phyloP scores from a whole-genome alignment of 345 rosid species.

The Sisymbrium altissimum region DNA sequence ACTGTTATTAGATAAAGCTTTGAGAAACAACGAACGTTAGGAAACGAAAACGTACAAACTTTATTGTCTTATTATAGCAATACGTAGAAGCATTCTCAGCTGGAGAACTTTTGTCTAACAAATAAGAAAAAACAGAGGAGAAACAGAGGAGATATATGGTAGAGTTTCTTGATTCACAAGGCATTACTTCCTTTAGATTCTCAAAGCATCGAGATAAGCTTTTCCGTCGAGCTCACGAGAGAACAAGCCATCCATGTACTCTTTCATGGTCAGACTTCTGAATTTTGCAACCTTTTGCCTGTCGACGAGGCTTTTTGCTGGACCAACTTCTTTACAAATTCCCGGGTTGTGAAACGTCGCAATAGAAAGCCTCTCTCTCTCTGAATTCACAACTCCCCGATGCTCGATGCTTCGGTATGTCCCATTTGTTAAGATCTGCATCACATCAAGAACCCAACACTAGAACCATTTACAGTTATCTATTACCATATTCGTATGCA shows the following conservation, averaged over 20 bases:
- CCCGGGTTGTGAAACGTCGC: slow-evolving; percentile 31
- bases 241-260: slow-evolving; percentile 18
- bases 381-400: slow-evolving; percentile 35
- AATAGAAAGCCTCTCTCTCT: slow-evolving; percentile 39
- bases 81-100: slow-evolving; percentile 9
- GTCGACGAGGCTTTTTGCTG: slow-evolving; percentile 23
- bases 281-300: slow-evolving; percentile 22
- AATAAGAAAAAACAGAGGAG: not conserved
- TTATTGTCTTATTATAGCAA: not conserved
- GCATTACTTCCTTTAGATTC: slow-evolving; percentile 10
- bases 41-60: slow-evolving; percentile 7
- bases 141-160: not conserved
- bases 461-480: not conserved
- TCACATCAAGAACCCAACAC: not conserved
- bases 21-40: not conserved
- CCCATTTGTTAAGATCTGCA: slow-evolving; percentile 42
- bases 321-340: slow-evolving; percentile 34
- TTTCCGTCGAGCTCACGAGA: slow-evolving; percentile 31
- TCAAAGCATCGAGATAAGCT: slow-evolving; percentile 30
- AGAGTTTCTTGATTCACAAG: not conserved
- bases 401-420: slow-evolving; percentile 41
- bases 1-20: slow-evolving; percentile 3
- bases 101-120: not conserved
- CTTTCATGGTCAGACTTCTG: slow-evolving; percentile 17
- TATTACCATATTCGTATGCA: not conserved